A percentile compares a stretch with the other conserved stretches of the same genome.
phyloP scores from a whole-genome alignment of 1,284 basidiomycete species.

The Wallemia hederae region DNA sequence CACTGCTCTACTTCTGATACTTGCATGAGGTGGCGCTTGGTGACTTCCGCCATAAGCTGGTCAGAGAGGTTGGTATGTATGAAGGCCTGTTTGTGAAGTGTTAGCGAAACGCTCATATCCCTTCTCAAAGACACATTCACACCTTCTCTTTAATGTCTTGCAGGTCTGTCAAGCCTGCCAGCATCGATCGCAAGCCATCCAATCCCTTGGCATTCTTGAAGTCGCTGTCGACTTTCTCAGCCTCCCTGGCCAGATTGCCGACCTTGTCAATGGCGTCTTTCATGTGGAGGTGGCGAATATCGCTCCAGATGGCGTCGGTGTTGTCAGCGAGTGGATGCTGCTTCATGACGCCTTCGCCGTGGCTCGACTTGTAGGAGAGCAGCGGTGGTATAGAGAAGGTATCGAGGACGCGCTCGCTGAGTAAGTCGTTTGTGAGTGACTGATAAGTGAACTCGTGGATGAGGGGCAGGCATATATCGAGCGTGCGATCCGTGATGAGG shows the following conservation, averaged over 20 bases:
- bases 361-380: not conserved
- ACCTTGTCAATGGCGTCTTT: conserved; percentile 89
- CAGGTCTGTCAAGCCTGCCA: conserved; percentile 78
- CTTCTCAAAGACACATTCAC: conserved; percentile 4
- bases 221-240: conserved; percentile 71
- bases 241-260: conserved; percentile 78
- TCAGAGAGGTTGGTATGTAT: not conserved
- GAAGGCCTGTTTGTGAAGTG: not conserved
- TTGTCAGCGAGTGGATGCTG: conserved; percentile 20
- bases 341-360: not conserved
- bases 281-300: conserved; percentile 90
- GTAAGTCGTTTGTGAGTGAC: not conserved
- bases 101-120: not conserved
- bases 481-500: not conserved
- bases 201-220: conserved; percentile 67
- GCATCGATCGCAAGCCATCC: conserved; percentile 97
- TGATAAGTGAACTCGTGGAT: not conserved
- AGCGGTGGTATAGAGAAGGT: not conserved
- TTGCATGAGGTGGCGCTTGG: not conserved
- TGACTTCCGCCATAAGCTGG: conserved; percentile 4
- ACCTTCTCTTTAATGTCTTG: conserved; percentile 86
- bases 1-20: conserved; percentile 24
- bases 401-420: not conserved
- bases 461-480: not conserved
- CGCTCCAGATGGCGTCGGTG: conserved; percentile 64